A percentile compares a stretch with the other conserved stretches of the same genome.
Evolutionary conservation across 371 early-diverging fungal species (phyloP).

Genomic region (Dichotomocladium elegans): DNA sequence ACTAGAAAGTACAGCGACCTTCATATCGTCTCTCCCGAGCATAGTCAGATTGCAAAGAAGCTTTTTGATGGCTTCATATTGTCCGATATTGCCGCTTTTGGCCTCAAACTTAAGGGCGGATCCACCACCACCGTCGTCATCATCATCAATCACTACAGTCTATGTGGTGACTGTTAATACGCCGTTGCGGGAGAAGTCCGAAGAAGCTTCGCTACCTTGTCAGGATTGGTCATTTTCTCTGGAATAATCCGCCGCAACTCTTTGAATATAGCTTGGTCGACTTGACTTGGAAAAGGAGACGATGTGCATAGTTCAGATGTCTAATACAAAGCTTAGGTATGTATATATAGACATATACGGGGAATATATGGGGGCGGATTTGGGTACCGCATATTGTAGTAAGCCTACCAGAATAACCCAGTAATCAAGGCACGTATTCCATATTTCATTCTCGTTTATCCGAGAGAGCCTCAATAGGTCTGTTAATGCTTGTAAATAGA

Average conservation of each 20-base stretch:
- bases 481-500: not conserved
- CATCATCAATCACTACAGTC: constrained; percentile 86
- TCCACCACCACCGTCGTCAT: constrained; percentile 95
- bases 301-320: not conserved
- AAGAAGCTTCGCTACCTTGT: constrained; percentile 69
- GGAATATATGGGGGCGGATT: too few relatives aligned
- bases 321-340: not conserved
- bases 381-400: too few relatives aligned
- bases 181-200: not conserved
- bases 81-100: constrained; percentile 94
- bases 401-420: constrained; percentile 48
- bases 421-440: constrained; percentile 95
- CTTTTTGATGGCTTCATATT: constrained; percentile 97
- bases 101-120: constrained; percentile 89
- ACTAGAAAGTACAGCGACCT: too few relatives aligned
- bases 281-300: not conserved
- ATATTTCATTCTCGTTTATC: constrained; percentile 92
- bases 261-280: constrained; percentile 61
- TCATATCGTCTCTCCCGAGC: constrained; percentile 81
- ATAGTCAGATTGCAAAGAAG: constrained; percentile 92
- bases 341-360: not conserved
- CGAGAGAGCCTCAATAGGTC: constrained; percentile 80
- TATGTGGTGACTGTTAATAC: too few relatives aligned
- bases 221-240: constrained; percentile 92
- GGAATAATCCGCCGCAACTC: constrained; percentile 87